A percentile compares a stretch with the other conserved stretches of the same genome.
phyloP scores from a whole-genome alignment of 148 eudicot genomes.

The Polygonum aviculare region DNA sequence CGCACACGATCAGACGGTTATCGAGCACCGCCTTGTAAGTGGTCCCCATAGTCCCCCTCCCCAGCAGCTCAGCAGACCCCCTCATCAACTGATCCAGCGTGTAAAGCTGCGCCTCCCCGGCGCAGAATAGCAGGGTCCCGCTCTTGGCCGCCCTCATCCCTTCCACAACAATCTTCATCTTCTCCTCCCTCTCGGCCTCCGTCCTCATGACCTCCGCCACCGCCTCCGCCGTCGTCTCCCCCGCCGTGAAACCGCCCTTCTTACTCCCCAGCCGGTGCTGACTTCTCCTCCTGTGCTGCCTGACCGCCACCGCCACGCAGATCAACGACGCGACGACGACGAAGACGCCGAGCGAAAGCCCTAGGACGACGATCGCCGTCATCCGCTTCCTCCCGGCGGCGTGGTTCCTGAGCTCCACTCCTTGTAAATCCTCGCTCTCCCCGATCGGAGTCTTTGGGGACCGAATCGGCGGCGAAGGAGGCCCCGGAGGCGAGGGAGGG shows the following conservation, averaged over 20 bases:
- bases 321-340: constrained; percentile 16
- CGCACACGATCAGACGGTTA: constrained; percentile 51
- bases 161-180: constrained; percentile 38
- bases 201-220: constrained; percentile 41
- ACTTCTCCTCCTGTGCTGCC: constrained; percentile 17
- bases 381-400: constrained; percentile 7
- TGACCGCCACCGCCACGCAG: constrained; percentile 29
- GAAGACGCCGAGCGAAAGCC: constrained; percentile 20
- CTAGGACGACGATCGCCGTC: constrained; percentile 17
- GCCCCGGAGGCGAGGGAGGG: constrained; percentile 5
- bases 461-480: constrained; percentile 6
- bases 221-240: constrained; percentile 18
- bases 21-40: constrained; percentile 59
- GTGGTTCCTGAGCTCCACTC: constrained; percentile 12
- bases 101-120: constrained; percentile 40
- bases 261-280: neutral
- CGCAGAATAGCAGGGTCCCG: constrained; percentile 47
- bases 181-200: constrained; percentile 52
- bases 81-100: constrained; percentile 52
- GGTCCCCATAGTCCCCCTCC: constrained; percentile 51
- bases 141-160: constrained; percentile 21
- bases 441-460: neutral
- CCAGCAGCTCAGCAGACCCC: constrained; percentile 49
- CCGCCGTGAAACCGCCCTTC: constrained; percentile 8
- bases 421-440: constrained; percentile 14